Conservation (phyloP, 2,329 filamentous ascomycete genomes). For the Sordariomycetes sp. region DNA sequence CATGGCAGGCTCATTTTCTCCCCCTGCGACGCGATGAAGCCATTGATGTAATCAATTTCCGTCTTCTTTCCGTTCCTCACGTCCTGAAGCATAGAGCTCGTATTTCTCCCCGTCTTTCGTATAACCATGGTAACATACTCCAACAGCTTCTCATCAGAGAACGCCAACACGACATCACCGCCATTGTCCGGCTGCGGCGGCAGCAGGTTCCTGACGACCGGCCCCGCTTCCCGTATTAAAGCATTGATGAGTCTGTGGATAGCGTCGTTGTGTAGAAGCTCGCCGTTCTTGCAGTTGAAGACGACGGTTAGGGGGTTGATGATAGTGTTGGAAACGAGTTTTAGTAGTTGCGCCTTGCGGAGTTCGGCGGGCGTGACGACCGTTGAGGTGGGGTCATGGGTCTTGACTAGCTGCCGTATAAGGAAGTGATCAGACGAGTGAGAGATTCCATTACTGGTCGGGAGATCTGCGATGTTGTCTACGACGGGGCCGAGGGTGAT, state of each 20-base stretch:
- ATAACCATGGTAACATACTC: conserved; percentile 29
- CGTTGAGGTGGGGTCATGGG: conserved; percentile 12
- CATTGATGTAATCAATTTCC: conserved; percentile 46
- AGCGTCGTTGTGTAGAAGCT: conserved; percentile 37
- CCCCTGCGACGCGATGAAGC: conserved; percentile 38
- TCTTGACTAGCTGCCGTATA: conserved; percentile 23
- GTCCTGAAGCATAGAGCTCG: conserved; percentile 51
- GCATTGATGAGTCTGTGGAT: conserved; percentile 40
- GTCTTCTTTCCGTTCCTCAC: conserved; percentile 34
- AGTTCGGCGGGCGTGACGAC: conserved; percentile 27
- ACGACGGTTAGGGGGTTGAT: conserved; percentile 80
- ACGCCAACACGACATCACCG: background rate
- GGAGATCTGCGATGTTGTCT: conserved; percentile 10
- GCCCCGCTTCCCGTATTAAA: conserved; percentile 61
- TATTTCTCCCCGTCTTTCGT: conserved; percentile 34
- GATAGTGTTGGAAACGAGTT: conserved; percentile 66
- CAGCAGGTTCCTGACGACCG: conserved; percentile 25
- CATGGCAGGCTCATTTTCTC: conserved; percentile 17
- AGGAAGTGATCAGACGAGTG: conserved; percentile 19
- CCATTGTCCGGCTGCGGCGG: background rate
- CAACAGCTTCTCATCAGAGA: conserved; percentile 2
- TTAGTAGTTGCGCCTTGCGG: conserved; percentile 63
- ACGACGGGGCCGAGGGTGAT: conserved; percentile 33
- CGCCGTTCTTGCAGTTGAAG: conserved; percentile 66
- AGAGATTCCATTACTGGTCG: conserved; percentile 4